Evolutionary conservation across 495 filamentous ascomycete genomes (phyloP).

Genomic region (Penicillium daleae): DNA sequence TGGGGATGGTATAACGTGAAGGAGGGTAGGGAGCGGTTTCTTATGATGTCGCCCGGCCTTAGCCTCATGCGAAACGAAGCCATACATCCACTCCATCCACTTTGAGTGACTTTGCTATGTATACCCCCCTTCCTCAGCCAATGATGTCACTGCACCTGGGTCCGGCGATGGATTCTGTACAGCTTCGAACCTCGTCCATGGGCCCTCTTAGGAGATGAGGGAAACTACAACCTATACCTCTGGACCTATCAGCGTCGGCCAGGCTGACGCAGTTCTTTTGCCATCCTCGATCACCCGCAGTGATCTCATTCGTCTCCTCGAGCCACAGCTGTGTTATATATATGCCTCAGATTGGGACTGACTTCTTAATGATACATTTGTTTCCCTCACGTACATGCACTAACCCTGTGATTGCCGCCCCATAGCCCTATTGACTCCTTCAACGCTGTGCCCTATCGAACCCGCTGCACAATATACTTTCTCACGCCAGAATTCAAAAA

Average conservation of each 20-base stretch:
- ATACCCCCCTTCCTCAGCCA: slow-evolving; percentile 22
- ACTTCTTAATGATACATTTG: no score
- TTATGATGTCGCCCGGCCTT: slow-evolving; percentile 28
- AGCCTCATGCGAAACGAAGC: background rate
- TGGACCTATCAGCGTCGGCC: slow-evolving; percentile 22
- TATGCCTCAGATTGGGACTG: slow-evolving; percentile 18
- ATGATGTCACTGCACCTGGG: slow-evolving; percentile 33
- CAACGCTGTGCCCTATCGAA: background rate
- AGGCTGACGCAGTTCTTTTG: slow-evolving; percentile 12
- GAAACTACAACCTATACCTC: background rate
- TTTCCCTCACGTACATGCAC: slow-evolving; percentile 10
- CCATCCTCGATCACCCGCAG: slow-evolving; percentile 16
- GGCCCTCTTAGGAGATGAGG: slow-evolving; percentile 17
- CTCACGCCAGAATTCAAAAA: slow-evolving; percentile 4
- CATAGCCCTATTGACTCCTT: slow-evolving; percentile 12
- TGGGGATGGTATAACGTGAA: slow-evolving; percentile 3
- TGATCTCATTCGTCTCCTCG: slow-evolving; percentile 26
- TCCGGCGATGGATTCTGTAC: slow-evolving; percentile 15
- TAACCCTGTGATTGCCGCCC: slow-evolving; percentile 23
- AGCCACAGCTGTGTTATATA: slow-evolving; percentile 20
- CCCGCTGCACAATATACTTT: background rate
- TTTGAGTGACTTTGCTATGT: background rate
- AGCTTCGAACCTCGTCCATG: slow-evolving; percentile 4
- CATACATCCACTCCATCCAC: background rate
- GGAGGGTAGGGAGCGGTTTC: slow-evolving; percentile 9